A percentile compares a stretch with the other conserved stretches of the same genome.
Evolutionary conservation across 2,329 filamentous ascomycete genomes (phyloP).

Genomic region (Epichloe bromicola): DNA sequence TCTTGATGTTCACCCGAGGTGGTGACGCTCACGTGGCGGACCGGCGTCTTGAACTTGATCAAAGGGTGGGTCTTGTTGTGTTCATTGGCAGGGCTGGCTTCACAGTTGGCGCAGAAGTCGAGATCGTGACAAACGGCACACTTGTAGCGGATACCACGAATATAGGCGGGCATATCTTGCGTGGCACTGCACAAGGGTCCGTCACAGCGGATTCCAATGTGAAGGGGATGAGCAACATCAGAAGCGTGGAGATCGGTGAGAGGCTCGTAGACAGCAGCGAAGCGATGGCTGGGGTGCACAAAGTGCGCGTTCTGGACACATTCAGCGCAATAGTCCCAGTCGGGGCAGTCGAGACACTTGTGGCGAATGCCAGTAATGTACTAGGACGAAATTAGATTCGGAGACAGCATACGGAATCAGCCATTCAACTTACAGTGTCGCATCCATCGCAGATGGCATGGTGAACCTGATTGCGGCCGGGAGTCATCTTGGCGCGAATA

Average conservation of each 20-base stretch:
- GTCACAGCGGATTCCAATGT: constrained; percentile 87
- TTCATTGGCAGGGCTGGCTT: constrained; percentile 68
- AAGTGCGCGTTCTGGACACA: constrained; percentile 56
- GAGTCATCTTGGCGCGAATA: constrained; percentile 54
- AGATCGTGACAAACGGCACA: constrained; percentile 90
- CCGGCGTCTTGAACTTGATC: constrained; percentile 91
- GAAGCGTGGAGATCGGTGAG: constrained; percentile 23
- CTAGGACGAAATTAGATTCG: constrained; percentile 11
- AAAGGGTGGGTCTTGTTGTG: constrained; percentile 96
- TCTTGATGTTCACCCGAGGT: constrained; percentile 67
- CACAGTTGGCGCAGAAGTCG: constrained; percentile 90
- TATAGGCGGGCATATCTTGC: constrained; percentile 51
- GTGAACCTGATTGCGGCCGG: constrained; percentile 72
- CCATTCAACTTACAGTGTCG: constrained; percentile 38
- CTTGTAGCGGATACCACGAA: constrained; percentile 85
- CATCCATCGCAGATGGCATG: constrained; percentile 91
- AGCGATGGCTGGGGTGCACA: constrained; percentile 73
- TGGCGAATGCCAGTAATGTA: constrained; percentile 79
- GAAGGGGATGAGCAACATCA: constrained; percentile 31
- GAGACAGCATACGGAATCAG: background rate
- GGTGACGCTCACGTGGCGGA: constrained; percentile 76
- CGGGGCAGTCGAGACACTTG: constrained; percentile 94
- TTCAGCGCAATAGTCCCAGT: constrained; percentile 85
- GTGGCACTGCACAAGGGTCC: constrained; percentile 66
- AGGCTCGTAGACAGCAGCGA: constrained; percentile 74